phyloP scores from a whole-genome alignment of 139 green algal genomes.

The Coelastrella sp. region DNA sequence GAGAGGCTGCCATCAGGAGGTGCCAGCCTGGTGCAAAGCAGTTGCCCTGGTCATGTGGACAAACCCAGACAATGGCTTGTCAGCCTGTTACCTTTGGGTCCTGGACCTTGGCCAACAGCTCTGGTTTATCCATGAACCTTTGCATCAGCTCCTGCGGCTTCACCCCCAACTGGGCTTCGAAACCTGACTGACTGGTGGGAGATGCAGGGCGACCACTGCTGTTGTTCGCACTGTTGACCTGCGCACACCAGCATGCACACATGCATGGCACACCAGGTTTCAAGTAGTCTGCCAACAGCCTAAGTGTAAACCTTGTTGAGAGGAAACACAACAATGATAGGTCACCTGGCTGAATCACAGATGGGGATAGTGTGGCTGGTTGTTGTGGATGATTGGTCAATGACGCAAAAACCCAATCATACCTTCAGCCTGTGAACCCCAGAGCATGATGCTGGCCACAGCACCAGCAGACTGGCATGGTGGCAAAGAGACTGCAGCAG shows the following conservation, averaged over 20 bases:
- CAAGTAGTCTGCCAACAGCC: background rate
- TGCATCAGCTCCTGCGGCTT: slow-evolving; percentile 43
- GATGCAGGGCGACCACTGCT: background rate
- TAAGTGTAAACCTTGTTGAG: no score
- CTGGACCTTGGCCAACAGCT: slow-evolving; percentile 52
- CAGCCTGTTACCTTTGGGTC: slow-evolving; percentile 42
- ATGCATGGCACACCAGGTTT: background rate
- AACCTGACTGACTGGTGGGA: background rate
- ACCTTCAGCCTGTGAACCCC: no score
- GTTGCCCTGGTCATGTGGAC: background rate
- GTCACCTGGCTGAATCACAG: no score
- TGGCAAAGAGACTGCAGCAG: no score
- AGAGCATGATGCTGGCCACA: no score
- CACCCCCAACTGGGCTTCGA: slow-evolving; percentile 43
- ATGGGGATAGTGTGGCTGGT: no score
- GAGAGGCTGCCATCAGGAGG: background rate
- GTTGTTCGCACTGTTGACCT: background rate
- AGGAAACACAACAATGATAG: no score
- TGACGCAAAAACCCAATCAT: no score
- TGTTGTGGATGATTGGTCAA: no score
- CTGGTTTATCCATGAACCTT: slow-evolving; percentile 47
- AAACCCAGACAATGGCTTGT: no score
- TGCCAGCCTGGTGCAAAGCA: background rate
- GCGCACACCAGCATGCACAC: background rate
- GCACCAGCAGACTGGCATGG: no score